Base-by-base conservation (phyloP, 306 rosid species). In the Rosa lucieae region DNA sequence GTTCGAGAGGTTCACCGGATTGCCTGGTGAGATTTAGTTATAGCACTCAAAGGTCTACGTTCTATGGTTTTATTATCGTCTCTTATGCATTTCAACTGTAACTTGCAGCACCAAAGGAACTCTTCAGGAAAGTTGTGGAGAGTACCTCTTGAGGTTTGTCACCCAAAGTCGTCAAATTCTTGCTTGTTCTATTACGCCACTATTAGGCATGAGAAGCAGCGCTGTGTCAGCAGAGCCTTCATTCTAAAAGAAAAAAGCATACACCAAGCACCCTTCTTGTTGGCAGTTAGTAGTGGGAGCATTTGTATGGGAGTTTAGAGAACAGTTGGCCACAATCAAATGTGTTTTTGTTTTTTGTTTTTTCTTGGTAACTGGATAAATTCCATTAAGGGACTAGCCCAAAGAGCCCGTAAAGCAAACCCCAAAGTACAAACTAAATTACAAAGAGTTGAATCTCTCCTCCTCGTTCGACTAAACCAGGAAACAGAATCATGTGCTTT, bases 91-190 rank as follows among this genome's bases (percentile, higher is more conserved):
- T 79, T 69, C 59, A 59, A 61, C 80, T 84, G 82, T 83, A 58
- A 52, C 72, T 59, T 84, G 79, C 97, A 94, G 98, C 97, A 65
- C 97, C 97, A 0, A 91, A 86, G 91, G 89, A 88, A 78, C 89
- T 87, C 72, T 86, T 92, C 83, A 83, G 88, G 80, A 89, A 89
- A 80, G 79, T 84, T 65, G 72, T 92, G 90, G 94, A 85, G 35
- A 82, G 78, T 26, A 75, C 79, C 81, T 85, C 69, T 72, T 71
- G 82, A 90, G 92, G 91, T 89, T 84, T 78, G 35, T 58, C 35
- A 20, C n/a, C 23, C n/a, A 6, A 15, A 53, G 59, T 56, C 10
- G 4, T 55, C 63, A n/a, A 58, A n/a, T n/a, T 58, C 63, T 21
- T 58, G 32, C 63, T 21, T 58, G 32, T 58, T 58, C 62, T n/a